Conservation (phyloP, 805 yeast species). For the Yarrowia keelungensis region DNA sequence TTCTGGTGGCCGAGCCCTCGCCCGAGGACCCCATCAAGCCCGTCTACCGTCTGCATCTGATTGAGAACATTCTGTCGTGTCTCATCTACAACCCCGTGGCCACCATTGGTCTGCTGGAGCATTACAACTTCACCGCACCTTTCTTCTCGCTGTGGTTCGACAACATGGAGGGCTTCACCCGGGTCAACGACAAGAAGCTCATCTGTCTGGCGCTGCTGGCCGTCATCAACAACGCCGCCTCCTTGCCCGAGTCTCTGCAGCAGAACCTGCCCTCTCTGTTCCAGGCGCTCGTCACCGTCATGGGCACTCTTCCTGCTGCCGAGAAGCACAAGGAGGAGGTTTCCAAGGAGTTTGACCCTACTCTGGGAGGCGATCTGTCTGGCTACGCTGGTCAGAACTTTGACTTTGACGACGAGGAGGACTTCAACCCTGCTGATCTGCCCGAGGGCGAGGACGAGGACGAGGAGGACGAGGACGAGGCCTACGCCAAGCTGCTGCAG, state of each 20-base stretch:
- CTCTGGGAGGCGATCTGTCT: constrained; percentile 44
- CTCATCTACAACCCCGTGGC: constrained; percentile 65
- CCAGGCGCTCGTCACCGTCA: constrained; percentile 57
- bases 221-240: constrained; percentile 51
- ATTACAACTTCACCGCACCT: constrained; percentile 54
- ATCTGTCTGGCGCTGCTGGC: constrained; percentile 71
- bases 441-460: constrained; percentile 45
- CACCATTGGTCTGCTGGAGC: constrained; percentile 60
- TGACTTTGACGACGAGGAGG: constrained; percentile 48
- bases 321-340: constrained; percentile 67
- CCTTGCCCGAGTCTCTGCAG: constrained; percentile 48
- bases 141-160: constrained; percentile 75
- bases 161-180: constrained; percentile 58
- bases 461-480: constrained; percentile 47
- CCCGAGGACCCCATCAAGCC: constrained; percentile 51
- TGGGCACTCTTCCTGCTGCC: constrained; percentile 75
- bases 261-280: constrained; percentile 59
- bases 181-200: constrained; percentile 84
- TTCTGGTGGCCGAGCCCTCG: constrained; percentile 47
- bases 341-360: constrained; percentile 60
- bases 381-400: constrained; percentile 52
- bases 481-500: constrained; percentile 51
- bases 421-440: constrained; percentile 47
- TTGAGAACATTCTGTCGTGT: constrained; percentile 69
- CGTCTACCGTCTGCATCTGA: constrained; percentile 57